Percentiles rank a stretch among this genome's conserved stretches.
Evolutionary conservation across 2,329 filamentous ascomycete genomes (phyloP).

Genomic region (Hymenoscyphus occultus): DNA sequence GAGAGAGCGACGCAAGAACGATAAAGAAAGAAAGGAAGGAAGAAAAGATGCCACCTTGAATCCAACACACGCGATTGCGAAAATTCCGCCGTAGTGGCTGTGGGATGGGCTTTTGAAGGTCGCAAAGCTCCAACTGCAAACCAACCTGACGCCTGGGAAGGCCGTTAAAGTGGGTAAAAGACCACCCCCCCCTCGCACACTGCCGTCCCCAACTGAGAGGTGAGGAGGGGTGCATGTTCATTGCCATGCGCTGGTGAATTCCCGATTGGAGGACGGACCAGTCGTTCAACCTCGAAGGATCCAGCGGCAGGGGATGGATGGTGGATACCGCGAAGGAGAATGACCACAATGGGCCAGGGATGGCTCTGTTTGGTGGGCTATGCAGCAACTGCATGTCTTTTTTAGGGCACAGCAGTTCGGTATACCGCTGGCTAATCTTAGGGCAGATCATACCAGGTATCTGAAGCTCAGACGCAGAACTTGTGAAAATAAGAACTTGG

Average conservation of each 20-base stretch:
- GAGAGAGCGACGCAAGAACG: neutral
- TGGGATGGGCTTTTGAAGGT: constrained; percentile 7
- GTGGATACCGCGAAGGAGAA: too few relatives aligned
- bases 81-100: constrained; percentile 9
- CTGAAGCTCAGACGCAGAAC: neutral
- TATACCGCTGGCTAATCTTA: neutral
- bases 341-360: neutral
- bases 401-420: neutral
- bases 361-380: neutral
- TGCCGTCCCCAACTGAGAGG: neutral
- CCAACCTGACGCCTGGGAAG: neutral
- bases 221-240: neutral
- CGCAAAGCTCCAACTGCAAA: neutral
- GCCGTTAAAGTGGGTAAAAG: neutral
- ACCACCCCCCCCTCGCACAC: neutral
- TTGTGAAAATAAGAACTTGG: neutral
- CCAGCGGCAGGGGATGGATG: neutral
- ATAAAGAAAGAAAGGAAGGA: neutral
- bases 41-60: constrained; percentile 3
- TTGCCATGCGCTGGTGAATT: neutral
- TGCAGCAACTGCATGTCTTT: neutral
- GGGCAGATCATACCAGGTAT: constrained; percentile 2
- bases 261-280: neutral
- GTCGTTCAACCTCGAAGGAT: neutral
- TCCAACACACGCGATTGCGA: neutral